Base-by-base conservation (phyloP, 768 basidiomycete genomes). In the Lanmaoa pseudosensibilis region DNA sequence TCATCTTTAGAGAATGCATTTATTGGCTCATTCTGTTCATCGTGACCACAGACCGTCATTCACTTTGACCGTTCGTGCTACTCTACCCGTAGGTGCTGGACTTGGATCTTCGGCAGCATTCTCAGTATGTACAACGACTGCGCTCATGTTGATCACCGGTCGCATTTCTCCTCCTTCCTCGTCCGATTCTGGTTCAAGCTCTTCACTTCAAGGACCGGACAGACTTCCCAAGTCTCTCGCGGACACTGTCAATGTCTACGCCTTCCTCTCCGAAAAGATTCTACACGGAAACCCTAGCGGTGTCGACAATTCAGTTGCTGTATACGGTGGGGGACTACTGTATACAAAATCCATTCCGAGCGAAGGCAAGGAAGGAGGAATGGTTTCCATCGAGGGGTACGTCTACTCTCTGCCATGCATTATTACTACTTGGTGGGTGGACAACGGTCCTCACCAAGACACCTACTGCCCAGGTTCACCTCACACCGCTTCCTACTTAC, bases 271-370 rank as follows among this genome's bases (percentile, higher is more conserved):
- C 12, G 97, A 99, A 76, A 98, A 98, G 73, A 88, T 99, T 40
- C 75, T 98, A 49, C 97, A 99, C 69, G 97, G 97, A 1, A 98
- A 90, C 66, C 97, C 97, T 3, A 96, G 93, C 64, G 97, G 97
- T 10, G 90, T 99, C 23, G 97, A 99, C 71, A 98, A 99, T 71
- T 90, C 94, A 19, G 92, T 98, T 36, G 82, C 91, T 16, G 90
- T 94, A 1, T 90, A 87, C 66, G 97, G 97, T 19, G 96, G 96
- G 46, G 97, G 94, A 27, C 78, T 98, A 61, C 84, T 87, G 19
- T 99, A 96, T 74, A 91, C 88, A 18, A 84, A 90, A 54, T 77
- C 91, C 62, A 56, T 92, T 27, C 68, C 67, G 19, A 69, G 52
- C 12, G 67, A 88, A 59, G 84, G 81, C 49, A 85, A 78, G 74